These are phyloP conservation scores for Erodium moschatum DNA, from an alignment of 441 rosid species.

Conservation along the genomic window DNA sequence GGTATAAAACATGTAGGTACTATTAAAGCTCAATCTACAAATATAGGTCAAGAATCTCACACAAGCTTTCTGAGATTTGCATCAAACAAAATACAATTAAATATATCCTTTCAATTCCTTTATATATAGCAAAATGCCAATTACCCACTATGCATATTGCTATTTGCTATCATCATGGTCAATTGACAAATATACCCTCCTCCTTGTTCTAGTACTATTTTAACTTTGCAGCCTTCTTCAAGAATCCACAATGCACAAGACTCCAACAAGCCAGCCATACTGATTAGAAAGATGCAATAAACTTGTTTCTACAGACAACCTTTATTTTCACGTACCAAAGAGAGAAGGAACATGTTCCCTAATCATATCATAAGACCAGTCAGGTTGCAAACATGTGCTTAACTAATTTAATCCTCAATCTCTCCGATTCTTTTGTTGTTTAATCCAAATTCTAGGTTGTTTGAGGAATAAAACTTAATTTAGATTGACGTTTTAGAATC, in stretches of 20 bases:
- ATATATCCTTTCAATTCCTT: slow-evolving; percentile 12
- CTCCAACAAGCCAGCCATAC: background rate
- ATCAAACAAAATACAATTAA: slow-evolving; percentile 15
- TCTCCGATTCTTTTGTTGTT: background rate
- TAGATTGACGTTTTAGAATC: background rate
- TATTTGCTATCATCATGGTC: no score
- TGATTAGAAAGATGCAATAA: background rate
- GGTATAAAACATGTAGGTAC: slow-evolving; percentile 27
- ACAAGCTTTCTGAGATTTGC: slow-evolving; percentile 41
- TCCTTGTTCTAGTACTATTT: background rate
- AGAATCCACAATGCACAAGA: no score
- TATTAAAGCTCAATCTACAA: slow-evolving; percentile 27
- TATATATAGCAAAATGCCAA: background rate
- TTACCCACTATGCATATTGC: background rate
- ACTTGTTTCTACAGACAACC: background rate
- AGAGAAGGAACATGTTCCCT: slow-evolving; percentile 4
- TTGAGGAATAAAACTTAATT: background rate
- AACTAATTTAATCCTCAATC: background rate
- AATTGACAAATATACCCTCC: background rate
- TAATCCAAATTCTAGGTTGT: background rate
- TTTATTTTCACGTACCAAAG: background rate
- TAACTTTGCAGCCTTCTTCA: background rate
- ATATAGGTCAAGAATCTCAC: slow-evolving; percentile 42
- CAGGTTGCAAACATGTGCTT: background rate
- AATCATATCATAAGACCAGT: background rate